A percentile compares a stretch with the other conserved stretches of the same genome.
Conservation (phyloP, 2,329 filamentous ascomycete genomes). For the Paraconiothyrium sp. region DNA sequence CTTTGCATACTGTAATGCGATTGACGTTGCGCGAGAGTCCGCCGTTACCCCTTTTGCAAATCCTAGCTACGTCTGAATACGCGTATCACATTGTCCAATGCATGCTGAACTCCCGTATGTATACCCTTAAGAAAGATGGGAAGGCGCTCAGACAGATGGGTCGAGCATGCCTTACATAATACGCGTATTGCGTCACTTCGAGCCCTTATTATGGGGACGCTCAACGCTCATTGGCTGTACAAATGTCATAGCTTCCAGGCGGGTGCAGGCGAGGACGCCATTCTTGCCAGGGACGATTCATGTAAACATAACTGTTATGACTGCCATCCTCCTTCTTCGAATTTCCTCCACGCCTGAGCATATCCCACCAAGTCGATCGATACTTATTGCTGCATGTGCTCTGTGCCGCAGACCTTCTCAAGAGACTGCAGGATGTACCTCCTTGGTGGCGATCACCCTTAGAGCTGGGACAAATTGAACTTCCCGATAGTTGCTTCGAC, state of each 20-base stretch:
- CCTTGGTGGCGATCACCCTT: neutral
- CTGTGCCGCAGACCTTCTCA: neutral
- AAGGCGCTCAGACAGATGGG: neutral
- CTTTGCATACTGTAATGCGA: slow-evolving; percentile 25
- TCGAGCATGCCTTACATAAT: neutral
- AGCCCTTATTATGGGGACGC: neutral
- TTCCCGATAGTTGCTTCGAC: neutral
- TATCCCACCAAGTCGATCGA: no score
- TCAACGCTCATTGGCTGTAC: neutral
- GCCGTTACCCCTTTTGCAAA: no score
- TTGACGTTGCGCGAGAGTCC: neutral
- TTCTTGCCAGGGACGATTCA: neutral
- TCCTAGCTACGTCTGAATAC: neutral
- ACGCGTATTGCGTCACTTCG: slow-evolving; percentile 1
- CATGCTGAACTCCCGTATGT: no score
- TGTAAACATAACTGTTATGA: neutral
- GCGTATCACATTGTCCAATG: slow-evolving; percentile 5
- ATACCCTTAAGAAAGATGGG: neutral
- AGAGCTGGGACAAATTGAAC: neutral
- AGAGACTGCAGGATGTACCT: neutral
- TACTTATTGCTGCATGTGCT: neutral
- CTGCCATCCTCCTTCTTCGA: no score
- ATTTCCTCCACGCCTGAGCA: no score
- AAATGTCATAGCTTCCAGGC: neutral
- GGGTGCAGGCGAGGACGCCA: neutral